phyloP scores from a whole-genome alignment of 352 stramenopile species.

The Globisporangium carolinianum region DNA sequence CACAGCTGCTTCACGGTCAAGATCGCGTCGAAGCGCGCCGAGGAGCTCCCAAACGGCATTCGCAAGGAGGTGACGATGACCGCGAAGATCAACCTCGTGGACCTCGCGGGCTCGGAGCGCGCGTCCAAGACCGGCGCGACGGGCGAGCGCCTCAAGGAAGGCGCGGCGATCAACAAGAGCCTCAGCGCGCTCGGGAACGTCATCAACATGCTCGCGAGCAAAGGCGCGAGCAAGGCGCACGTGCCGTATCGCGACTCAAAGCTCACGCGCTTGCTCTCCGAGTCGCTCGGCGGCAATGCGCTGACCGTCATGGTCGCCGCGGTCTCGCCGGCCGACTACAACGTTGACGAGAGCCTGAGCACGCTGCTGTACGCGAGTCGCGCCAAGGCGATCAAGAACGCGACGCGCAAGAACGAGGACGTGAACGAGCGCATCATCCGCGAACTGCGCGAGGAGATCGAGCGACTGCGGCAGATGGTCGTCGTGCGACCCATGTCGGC shows the following conservation, averaged over 20 bases:
- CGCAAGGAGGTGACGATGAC: slow-evolving; percentile 77
- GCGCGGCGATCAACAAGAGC: slow-evolving; percentile 90
- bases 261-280: slow-evolving; percentile 85
- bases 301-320: slow-evolving; percentile 93
- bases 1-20: slow-evolving; percentile 92
- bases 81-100: slow-evolving; percentile 90
- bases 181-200: slow-evolving; percentile 89
- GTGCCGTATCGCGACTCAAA: slow-evolving; percentile 91
- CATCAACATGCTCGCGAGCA: slow-evolving; percentile 85
- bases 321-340: slow-evolving; percentile 89
- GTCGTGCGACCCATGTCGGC: slow-evolving; percentile 41
- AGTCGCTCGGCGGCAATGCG: slow-evolving; percentile 89
- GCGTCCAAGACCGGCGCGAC: slow-evolving; percentile 85
- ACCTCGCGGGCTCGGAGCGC: slow-evolving; percentile 87
- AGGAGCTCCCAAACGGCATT: slow-evolving; percentile 33
- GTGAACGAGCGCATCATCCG: slow-evolving; percentile 89
- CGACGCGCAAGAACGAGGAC: slow-evolving; percentile 84
- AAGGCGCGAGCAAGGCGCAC: slow-evolving; percentile 43
- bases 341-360: slow-evolving; percentile 90
- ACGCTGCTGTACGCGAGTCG: slow-evolving; percentile 92
- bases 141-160: slow-evolving; percentile 86
- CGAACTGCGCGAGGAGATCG: slow-evolving; percentile 90
- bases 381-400: slow-evolving; percentile 91
- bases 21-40: slow-evolving; percentile 74
- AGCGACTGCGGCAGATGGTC: slow-evolving; percentile 84